These are phyloP conservation scores for Sporothrix mexicana DNA, from an alignment of 2,329 filamentous ascomycete genomes.

Conservation along the genomic window DNA sequence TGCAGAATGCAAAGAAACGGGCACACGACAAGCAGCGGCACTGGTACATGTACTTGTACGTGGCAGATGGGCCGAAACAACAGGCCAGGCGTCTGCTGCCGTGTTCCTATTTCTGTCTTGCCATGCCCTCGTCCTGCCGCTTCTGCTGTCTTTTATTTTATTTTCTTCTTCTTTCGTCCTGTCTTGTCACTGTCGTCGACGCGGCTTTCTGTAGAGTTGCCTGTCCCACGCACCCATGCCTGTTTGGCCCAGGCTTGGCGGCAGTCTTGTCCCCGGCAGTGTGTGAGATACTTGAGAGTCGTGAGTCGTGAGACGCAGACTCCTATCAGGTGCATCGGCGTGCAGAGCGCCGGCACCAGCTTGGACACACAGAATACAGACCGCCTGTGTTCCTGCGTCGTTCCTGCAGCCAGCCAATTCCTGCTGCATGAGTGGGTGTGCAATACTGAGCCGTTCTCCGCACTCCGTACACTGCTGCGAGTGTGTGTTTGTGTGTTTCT, in stretches of 20 bases:
- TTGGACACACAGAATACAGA: background rate
- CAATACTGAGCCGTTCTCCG: slow-evolving; percentile 13
- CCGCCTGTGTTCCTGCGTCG: slow-evolving; percentile 27
- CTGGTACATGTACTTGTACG: background rate
- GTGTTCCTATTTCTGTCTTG: slow-evolving; percentile 25
- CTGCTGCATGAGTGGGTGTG: slow-evolving; percentile 22
- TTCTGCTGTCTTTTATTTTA: background rate
- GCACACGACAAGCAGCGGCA: background rate
- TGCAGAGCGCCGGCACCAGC: slow-evolving; percentile 2
- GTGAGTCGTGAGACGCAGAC: slow-evolving; percentile 10
- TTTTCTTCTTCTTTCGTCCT: background rate
- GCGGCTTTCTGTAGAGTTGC: background rate
- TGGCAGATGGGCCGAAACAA: background rate
- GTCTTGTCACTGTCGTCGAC: background rate
- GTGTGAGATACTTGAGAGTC: background rate
- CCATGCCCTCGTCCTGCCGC: background rate
- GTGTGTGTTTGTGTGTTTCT: background rate
- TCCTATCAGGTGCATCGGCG: slow-evolving; percentile 27
- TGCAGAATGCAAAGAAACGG: background rate
- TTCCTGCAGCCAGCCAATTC: slow-evolving; percentile 20
- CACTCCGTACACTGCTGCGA: slow-evolving; percentile 19
- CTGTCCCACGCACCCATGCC: slow-evolving; percentile 5
- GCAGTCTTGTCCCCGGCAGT: background rate
- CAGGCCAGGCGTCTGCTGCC: slow-evolving; percentile 23
- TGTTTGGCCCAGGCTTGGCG: slow-evolving; percentile 6